These are phyloP conservation scores for Pythium rhizo-oryzae DNA, from an alignment of 352 stramenopile species.

Conservation along the genomic window DNA sequence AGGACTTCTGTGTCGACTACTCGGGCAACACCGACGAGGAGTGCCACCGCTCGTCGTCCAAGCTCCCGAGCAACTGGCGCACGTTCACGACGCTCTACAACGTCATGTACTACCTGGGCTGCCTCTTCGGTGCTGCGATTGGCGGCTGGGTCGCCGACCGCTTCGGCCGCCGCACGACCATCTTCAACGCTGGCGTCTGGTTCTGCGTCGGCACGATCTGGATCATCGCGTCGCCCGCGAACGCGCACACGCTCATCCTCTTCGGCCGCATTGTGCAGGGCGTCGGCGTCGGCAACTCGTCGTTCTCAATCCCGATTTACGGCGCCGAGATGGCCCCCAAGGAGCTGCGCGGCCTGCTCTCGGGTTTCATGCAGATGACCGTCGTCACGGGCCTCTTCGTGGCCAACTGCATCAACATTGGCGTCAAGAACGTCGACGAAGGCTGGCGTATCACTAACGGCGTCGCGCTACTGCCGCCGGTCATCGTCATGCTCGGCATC, in stretches of 20 bases:
- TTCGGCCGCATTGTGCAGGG: constrained; percentile 41
- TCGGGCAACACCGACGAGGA: constrained; percentile 37
- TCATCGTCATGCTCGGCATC: constrained; percentile 49
- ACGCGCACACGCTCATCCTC: constrained; percentile 32
- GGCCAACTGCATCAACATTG: constrained; percentile 43
- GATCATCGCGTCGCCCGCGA: constrained; percentile 26
- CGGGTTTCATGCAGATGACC: constrained; percentile 49
- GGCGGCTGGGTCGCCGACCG: constrained; percentile 38
- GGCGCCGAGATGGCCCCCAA: constrained; percentile 48
- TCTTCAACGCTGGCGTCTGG: constrained; percentile 38
- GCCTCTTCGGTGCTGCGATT: constrained; percentile 36
- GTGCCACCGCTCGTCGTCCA: constrained; percentile 20
- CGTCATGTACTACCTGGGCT: constrained; percentile 48
- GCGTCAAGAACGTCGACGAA: constrained; percentile 26
- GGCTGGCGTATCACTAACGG: constrained; percentile 46
- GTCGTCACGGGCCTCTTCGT: constrained; percentile 43
- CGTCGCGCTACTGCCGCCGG: constrained; percentile 33
- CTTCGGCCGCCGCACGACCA: constrained; percentile 41
- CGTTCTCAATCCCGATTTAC: constrained; percentile 49
- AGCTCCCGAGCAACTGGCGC: constrained; percentile 42
- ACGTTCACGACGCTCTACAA: constrained; percentile 50
- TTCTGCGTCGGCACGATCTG: constrained; percentile 47
- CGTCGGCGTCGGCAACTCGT: constrained; percentile 47
- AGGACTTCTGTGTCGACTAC: constrained; percentile 44
- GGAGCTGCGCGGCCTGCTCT: constrained; percentile 43